These are phyloP conservation scores for Albatrellus ellisii DNA, from an alignment of 768 basidiomycete genomes.

Conservation along the genomic window DNA sequence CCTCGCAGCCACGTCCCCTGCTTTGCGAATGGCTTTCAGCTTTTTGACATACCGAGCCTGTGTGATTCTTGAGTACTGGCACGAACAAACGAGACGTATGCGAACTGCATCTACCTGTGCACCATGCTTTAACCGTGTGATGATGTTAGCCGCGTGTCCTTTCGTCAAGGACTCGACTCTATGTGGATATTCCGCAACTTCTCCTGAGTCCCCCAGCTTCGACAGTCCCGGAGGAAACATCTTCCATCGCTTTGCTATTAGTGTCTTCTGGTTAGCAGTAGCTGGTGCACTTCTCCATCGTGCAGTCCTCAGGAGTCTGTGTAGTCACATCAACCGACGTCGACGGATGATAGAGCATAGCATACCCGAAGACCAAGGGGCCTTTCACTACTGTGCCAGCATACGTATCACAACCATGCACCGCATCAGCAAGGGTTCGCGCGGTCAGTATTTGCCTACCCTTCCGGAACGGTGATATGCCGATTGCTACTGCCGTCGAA, in stretches of 20 bases:
- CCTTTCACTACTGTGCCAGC: constrained; percentile 43
- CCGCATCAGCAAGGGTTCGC: constrained; percentile 38
- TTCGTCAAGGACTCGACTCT: constrained; percentile 43
- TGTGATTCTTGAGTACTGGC: constrained; percentile 1
- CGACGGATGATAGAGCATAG: constrained; percentile 3
- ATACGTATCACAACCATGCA: constrained; percentile 62
- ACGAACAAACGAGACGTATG: neutral
- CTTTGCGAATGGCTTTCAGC: constrained; percentile 26
- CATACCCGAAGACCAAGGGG: constrained; percentile 36
- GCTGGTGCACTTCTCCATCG: constrained; percentile 54
- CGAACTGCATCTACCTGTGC: constrained; percentile 35
- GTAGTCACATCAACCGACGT: neutral
- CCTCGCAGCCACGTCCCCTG: constrained; percentile 24
- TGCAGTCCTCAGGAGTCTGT: constrained; percentile 48
- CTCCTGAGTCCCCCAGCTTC: constrained; percentile 13
- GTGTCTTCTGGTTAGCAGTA: constrained; percentile 41
- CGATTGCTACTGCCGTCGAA: constrained; percentile 7
- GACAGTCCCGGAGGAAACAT: constrained; percentile 15
- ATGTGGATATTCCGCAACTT: constrained; percentile 16
- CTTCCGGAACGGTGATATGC: constrained; percentile 8
- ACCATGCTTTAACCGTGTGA: constrained; percentile 67
- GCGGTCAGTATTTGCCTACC: constrained; percentile 35
- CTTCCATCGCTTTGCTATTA: constrained; percentile 41
- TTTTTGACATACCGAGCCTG: constrained; percentile 49
- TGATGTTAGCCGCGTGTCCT: constrained; percentile 69